Evolutionary conservation across 2,329 filamentous ascomycete genomes (phyloP).

Genomic region (Botryotinia globosa): DNA sequence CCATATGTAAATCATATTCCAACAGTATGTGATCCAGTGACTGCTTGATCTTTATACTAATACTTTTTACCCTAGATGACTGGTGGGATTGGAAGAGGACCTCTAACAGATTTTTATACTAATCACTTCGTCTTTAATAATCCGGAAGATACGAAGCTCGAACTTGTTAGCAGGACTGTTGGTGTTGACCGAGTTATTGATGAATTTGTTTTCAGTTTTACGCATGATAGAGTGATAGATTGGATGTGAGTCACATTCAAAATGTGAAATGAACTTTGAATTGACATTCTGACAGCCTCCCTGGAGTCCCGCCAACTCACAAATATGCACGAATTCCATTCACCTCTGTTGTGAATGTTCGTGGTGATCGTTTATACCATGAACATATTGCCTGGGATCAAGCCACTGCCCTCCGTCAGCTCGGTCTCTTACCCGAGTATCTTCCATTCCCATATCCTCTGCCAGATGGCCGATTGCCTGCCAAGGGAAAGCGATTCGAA

Average conservation of each 20-base stretch:
- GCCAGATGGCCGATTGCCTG: slow-evolving; percentile 34
- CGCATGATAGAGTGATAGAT: slow-evolving; percentile 60
- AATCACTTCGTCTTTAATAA: slow-evolving; percentile 75
- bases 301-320: slow-evolving; percentile 57
- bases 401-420: slow-evolving; percentile 57
- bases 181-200: slow-evolving; percentile 71
- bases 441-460: slow-evolving; percentile 49
- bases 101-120: slow-evolving; percentile 65
- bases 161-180: slow-evolving; percentile 68
- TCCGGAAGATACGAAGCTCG: slow-evolving; percentile 61
- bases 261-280: not conserved
- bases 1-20: slow-evolving; percentile 78
- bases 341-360: slow-evolving; percentile 62
- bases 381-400: slow-evolving; percentile 74
- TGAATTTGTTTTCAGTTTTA: slow-evolving; percentile 65
- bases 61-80: slow-evolving; percentile 36
- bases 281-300: slow-evolving; percentile 43
- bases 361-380: slow-evolving; percentile 65
- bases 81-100: slow-evolving; percentile 65
- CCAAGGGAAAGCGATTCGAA: slow-evolving; percentile 44
- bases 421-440: slow-evolving; percentile 51
- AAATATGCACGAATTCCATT: slow-evolving; percentile 58
- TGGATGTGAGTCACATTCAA: slow-evolving; percentile 56
- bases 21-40: slow-evolving; percentile 48
- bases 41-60: not conserved